Conservation (phyloP, 352 stramenopile species). For the Phytophthora idaei region DNA sequence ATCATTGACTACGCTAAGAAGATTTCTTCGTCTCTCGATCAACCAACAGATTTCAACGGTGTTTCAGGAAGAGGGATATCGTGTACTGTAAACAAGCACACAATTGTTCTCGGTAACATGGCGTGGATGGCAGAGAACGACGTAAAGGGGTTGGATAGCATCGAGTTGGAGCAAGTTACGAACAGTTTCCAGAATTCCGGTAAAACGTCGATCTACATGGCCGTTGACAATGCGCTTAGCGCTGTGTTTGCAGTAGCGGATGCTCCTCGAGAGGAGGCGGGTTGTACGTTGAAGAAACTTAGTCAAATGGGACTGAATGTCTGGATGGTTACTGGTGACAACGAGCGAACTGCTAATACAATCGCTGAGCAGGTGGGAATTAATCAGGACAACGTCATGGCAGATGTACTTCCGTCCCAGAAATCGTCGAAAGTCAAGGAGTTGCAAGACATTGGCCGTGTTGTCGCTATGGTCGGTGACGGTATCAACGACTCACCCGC, state of each 20-base stretch:
- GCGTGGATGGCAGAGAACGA: constrained; percentile 82
- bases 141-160: constrained; percentile 54
- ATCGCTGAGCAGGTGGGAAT: constrained; percentile 94
- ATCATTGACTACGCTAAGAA: constrained; percentile 90
- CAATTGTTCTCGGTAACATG: constrained; percentile 90
- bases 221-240: constrained; percentile 69
- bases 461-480: constrained; percentile 96
- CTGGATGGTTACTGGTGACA: constrained; percentile 99
- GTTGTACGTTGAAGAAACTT: constrained; percentile 85
- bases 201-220: constrained; percentile 94
- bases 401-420: constrained; percentile 93
- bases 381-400: constrained; percentile 85
- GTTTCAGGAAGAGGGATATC: constrained; percentile 86
- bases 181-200: constrained; percentile 77
- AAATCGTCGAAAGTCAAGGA: constrained; percentile 93
- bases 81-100: constrained; percentile 60
- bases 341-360: constrained; percentile 89
- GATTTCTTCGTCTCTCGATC: constrained; percentile 60
- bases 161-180: constrained; percentile 54
- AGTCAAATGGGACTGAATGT: constrained; percentile 90
- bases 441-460: constrained; percentile 81
- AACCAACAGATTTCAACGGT: constrained; percentile 70
- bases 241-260: constrained; percentile 83
- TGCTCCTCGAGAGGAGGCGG: constrained; percentile 88
- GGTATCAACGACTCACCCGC: constrained; percentile 98